These are phyloP conservation scores for Aspergillus chevalieri DNA, from an alignment of 2,329 filamentous ascomycete species.

Conservation along the genomic window DNA sequence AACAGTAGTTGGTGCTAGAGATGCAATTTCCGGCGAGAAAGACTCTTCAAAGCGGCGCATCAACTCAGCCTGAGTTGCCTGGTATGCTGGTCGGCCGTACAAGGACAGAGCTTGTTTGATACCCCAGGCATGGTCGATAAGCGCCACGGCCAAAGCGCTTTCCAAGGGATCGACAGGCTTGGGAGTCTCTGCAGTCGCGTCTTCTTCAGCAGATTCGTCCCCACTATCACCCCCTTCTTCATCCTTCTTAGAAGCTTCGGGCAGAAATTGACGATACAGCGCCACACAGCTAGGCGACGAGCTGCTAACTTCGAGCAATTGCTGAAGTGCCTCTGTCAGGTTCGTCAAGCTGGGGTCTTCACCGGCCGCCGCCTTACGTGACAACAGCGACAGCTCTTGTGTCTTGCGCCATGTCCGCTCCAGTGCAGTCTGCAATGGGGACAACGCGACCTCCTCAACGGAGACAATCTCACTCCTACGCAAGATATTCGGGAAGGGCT, in stretches of 20 bases:
- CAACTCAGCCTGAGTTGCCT: slow-evolving; percentile 35
- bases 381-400: slow-evolving; percentile 69
- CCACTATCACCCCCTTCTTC: slow-evolving; percentile 34
- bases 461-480: slow-evolving; percentile 77
- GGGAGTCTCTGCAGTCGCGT: slow-evolving; percentile 48
- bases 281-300: slow-evolving; percentile 70
- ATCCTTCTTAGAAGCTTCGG: slow-evolving; percentile 39
- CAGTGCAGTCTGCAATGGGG: slow-evolving; percentile 77
- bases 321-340: slow-evolving; percentile 68
- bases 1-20: slow-evolving; percentile 46
- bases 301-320: slow-evolving; percentile 71
- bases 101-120: slow-evolving; percentile 73
- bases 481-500: slow-evolving; percentile 85
- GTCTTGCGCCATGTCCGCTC: slow-evolving; percentile 90
- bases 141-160: slow-evolving; percentile 72
- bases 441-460: slow-evolving; percentile 59
- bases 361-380: slow-evolving; percentile 66
- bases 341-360: slow-evolving; percentile 64
- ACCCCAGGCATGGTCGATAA: slow-evolving; percentile 83
- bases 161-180: slow-evolving; percentile 53
- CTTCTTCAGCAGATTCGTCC: slow-evolving; percentile 37
- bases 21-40: slow-evolving; percentile 58
- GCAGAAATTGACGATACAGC: slow-evolving; percentile 69
- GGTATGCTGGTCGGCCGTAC: slow-evolving; percentile 57
- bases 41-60: slow-evolving; percentile 33